A percentile compares a stretch with the other conserved stretches of the same genome.
These are phyloP conservation scores for Antitrichia curtipendula DNA, from an alignment of 225 moss, liverwort and hornwort genomes.

Conservation along the genomic window DNA sequence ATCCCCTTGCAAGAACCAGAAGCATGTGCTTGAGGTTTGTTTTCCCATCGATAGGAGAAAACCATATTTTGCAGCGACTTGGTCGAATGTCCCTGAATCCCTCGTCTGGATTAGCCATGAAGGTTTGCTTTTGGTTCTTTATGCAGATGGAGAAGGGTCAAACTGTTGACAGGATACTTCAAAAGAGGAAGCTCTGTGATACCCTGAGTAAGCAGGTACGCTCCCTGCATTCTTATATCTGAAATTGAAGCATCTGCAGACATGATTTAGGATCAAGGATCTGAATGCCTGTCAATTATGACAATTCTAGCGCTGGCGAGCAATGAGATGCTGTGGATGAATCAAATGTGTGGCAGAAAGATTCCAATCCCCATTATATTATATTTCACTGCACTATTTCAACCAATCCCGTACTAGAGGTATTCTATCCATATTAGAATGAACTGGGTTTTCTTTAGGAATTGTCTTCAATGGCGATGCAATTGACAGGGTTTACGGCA, in stretches of 20 bases:
- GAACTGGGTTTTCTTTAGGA: neutral
- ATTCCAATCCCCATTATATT: neutral
- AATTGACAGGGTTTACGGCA: neutral
- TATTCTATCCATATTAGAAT: neutral
- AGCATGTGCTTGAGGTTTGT: constrained; percentile 6
- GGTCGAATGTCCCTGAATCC: neutral
- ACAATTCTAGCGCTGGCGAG: neutral
- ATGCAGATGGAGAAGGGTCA: constrained; percentile 21
- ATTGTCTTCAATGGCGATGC: neutral
- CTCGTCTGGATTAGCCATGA: neutral
- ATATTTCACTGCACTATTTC: neutral
- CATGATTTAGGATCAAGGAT: neutral
- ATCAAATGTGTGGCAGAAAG: neutral
- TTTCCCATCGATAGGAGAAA: neutral
- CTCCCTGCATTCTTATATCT: neutral
- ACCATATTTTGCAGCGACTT: neutral
- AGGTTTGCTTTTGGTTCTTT: neutral
- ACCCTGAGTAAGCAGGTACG: constrained; percentile 24
- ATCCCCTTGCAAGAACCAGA: neutral
- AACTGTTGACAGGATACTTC: constrained; percentile 2
- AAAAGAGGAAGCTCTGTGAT: constrained; percentile 18
- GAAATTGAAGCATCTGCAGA: neutral
- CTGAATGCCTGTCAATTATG: neutral
- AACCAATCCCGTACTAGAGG: no score
- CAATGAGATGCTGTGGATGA: neutral